These are phyloP conservation scores for Apiotrichum domesticum DNA, from an alignment of 1,284 basidiomycete genomes.

Conservation along the genomic window DNA sequence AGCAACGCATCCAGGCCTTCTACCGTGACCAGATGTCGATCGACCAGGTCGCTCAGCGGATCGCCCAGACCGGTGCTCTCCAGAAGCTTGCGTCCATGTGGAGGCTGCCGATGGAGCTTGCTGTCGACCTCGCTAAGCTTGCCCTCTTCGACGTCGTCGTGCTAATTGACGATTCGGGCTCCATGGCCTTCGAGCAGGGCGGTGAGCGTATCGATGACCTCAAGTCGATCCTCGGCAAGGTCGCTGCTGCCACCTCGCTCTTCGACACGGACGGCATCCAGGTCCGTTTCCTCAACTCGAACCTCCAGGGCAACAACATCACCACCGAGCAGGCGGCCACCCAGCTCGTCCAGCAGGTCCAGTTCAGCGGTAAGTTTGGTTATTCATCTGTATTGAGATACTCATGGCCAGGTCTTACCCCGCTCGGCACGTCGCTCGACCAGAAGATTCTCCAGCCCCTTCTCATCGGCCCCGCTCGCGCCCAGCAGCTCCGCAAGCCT, in stretches of 20 bases:
- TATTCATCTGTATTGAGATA: constrained; percentile 5
- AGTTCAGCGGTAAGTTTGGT: constrained; percentile 22
- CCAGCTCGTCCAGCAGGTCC: constrained; percentile 33
- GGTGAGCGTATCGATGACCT: constrained; percentile 48
- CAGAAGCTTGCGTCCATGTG: constrained; percentile 46
- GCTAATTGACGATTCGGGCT: constrained; percentile 47
- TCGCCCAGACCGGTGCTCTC: constrained; percentile 45
- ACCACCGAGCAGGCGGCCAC: constrained; percentile 38
- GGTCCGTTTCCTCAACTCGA: constrained; percentile 49
- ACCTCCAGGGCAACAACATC: constrained; percentile 48
- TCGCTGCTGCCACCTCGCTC: constrained; percentile 46
- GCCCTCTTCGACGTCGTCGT: constrained; percentile 46
- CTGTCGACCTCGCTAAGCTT: constrained; percentile 47
- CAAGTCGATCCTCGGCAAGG: constrained; percentile 45
- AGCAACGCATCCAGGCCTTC: constrained; percentile 49
- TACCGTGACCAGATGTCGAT: constrained; percentile 48
- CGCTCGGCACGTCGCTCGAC: constrained; percentile 47
- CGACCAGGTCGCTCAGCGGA: constrained; percentile 45
- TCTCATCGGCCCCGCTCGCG: constrained; percentile 47
- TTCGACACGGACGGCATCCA: constrained; percentile 51
- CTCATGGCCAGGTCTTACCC: constrained; percentile 40
- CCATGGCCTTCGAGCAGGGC: constrained; percentile 46
- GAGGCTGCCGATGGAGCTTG: constrained; percentile 48
- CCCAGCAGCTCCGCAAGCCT: constrained; percentile 46
- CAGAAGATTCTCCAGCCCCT: constrained; percentile 50